Conservation (phyloP, 2,329 filamentous ascomycete species). For the Exutisphaerella laricina region DNA sequence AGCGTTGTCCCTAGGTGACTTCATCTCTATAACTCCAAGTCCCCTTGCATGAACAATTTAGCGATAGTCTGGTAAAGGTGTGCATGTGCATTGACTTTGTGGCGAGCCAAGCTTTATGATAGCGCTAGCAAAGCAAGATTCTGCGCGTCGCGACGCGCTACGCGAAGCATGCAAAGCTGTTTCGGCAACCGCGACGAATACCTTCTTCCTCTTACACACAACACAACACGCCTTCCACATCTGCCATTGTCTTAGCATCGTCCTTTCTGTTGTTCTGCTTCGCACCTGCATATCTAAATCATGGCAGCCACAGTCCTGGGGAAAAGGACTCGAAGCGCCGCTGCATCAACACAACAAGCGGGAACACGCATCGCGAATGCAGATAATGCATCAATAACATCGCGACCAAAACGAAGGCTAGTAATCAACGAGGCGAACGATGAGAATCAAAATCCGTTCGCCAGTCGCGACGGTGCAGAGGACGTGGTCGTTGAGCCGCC, state of each 20-base stretch:
- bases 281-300: conserved; percentile 23
- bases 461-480: conserved; percentile 40
- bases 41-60: no score
- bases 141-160: no score
- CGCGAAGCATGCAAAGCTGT: conserved; percentile 1
- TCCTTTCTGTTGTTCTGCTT: conserved; percentile 4
- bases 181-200: conserved; percentile 1
- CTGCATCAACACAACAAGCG: conserved; percentile 24
- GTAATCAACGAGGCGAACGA: conserved; percentile 53
- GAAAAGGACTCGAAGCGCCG: conserved; percentile 42
- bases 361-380: conserved; percentile 14
- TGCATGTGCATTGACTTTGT: no score
- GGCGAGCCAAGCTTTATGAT: no score
- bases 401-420: conserved; percentile 40
- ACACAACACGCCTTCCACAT: conserved; percentile 5
- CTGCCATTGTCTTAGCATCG: not conserved
- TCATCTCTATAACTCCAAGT: no score
- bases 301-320: conserved; percentile 37
- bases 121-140: no score
- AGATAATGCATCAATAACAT: conserved; percentile 21
- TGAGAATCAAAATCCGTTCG: conserved; percentile 61
- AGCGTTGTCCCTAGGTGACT: no score
- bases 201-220: conserved; percentile 2
- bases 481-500: conserved; percentile 38
- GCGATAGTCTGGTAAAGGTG: no score